phyloP scores from a whole-genome alignment of 164 flowering plant genomes.

The Brasenia schreberi region DNA sequence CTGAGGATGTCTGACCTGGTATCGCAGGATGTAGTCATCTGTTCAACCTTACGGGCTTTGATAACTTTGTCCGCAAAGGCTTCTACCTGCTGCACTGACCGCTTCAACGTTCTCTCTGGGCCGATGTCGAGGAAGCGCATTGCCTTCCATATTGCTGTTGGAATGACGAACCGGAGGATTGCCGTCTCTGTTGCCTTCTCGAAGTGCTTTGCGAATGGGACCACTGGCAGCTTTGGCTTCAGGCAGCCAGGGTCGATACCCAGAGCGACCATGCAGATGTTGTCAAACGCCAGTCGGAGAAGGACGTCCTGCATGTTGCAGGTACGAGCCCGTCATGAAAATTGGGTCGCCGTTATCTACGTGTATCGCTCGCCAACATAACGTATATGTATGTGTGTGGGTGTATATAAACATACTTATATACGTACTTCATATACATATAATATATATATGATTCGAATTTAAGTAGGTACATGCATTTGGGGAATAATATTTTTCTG shows the following conservation, averaged over 20 bases:
- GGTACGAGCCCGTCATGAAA: no score
- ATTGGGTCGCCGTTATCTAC: no score
- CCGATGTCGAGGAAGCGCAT: slow-evolving; percentile 53
- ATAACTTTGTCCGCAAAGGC: slow-evolving; percentile 63
- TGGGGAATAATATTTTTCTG: no score
- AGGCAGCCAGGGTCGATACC: slow-evolving; percentile 91
- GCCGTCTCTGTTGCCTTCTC: slow-evolving; percentile 83
- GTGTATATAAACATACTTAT: no score
- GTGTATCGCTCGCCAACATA: no score
- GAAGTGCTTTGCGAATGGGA: slow-evolving; percentile 76
- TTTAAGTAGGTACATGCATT: no score
- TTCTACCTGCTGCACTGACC: slow-evolving; percentile 50
- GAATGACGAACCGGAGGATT: slow-evolving; percentile 49
- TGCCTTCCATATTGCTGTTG: slow-evolving; percentile 53
- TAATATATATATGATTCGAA: no score
- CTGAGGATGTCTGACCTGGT: slow-evolving; percentile 58
- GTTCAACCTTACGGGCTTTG: slow-evolving; percentile 54
- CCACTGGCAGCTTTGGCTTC: slow-evolving; percentile 43
- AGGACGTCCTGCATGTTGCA: slow-evolving; percentile 57
- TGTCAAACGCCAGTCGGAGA: slow-evolving; percentile 71
- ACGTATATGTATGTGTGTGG: no score
- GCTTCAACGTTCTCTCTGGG: slow-evolving; percentile 37
- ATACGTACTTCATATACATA: no score
- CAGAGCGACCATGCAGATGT: slow-evolving; percentile 90
- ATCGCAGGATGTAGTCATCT: slow-evolving; percentile 7